phyloP scores from a whole-genome alignment of 768 basidiomycete genomes.

The Vishniacozyma victoriae region DNA sequence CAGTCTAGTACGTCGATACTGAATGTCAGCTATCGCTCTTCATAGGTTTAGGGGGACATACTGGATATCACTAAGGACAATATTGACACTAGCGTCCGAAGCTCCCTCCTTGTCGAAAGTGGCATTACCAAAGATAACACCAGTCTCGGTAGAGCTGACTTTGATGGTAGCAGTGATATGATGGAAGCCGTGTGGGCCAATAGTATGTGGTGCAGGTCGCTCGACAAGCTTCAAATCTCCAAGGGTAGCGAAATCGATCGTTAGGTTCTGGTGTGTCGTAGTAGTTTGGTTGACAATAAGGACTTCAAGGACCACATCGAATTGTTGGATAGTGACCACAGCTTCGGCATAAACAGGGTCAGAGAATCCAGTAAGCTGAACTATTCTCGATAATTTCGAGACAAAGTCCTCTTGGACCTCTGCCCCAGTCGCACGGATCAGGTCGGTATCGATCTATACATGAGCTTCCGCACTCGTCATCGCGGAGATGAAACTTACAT shows the following conservation, averaged over 20 bases:
- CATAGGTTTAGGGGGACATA: background rate
- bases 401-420: constrained; percentile 88
- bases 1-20: constrained; percentile 97
- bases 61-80: constrained; percentile 84
- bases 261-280: constrained; percentile 91
- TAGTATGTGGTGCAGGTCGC: constrained; percentile 84
- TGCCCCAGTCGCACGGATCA: constrained; percentile 81
- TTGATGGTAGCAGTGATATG: constrained; percentile 98
- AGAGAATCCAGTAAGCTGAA: constrained; percentile 94
- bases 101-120: constrained; percentile 89
- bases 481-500: constrained; percentile 40
- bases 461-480: background rate
- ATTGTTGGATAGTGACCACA: constrained; percentile 94
- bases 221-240: constrained; percentile 97
- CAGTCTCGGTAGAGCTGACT: constrained; percentile 93
- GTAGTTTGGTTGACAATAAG: constrained; percentile 92
- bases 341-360: constrained; percentile 98
- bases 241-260: constrained; percentile 92
- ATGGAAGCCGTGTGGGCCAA: constrained; percentile 95
- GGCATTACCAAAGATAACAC: constrained; percentile 96
- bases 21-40: constrained; percentile 40
- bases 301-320: constrained; percentile 93
- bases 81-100: constrained; percentile 61
- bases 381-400: constrained; percentile 85
- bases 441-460: constrained; percentile 74